Evolutionary conservation across 192 early-diverging fungal genomes (phyloP), one percentile per base, ranked within the genome.

Genomic region (Powellomyces hirtus): DNA sequence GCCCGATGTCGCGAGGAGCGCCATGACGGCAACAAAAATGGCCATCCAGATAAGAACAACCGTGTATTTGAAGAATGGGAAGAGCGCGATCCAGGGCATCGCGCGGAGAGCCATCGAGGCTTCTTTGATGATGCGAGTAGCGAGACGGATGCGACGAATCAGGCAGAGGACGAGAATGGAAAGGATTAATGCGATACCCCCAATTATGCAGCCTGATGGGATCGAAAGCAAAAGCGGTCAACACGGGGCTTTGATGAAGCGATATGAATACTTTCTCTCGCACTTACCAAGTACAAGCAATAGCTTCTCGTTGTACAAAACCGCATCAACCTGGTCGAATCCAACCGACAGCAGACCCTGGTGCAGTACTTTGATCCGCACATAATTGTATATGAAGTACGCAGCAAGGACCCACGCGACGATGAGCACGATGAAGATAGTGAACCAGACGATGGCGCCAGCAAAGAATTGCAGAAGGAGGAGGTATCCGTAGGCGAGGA

Each of bases 41-140:
- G 46, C 59, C 65, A 69, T 74, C 52, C 51, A 37, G n/a, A 45
- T 40, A 16, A 58, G 53, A n/a, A 73, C 16, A 22, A 68, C 51
- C 27, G 63, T 37, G 58, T 72, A 69, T 38, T 60, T 70, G 44
- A 64, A 34, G 55, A 73, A 50, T 18, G 62, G 75, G 31, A 38
- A 68, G 53, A 64, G 61, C 70, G 74, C 62, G 30, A 85, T 78
- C 26, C 75, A 50, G 2, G 82, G 82, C 80, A 84, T 84, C 16
- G 66, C 73, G 18, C 35, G 58, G 40, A 79, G 46, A 22, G 82
- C 80, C 5, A 31, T 31, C 1, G 69, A 40, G 2, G 84, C 67
- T 38, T 83, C 80, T 53, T 81, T 82, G 67, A 86, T 72, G 64
- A 86, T 71, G 35, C 71, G 56, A 20, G 79, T 67, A 0, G 84